Conservation (phyloP, 2,329 filamentous ascomycete genomes). For the Colletotrichum salicis region DNA sequence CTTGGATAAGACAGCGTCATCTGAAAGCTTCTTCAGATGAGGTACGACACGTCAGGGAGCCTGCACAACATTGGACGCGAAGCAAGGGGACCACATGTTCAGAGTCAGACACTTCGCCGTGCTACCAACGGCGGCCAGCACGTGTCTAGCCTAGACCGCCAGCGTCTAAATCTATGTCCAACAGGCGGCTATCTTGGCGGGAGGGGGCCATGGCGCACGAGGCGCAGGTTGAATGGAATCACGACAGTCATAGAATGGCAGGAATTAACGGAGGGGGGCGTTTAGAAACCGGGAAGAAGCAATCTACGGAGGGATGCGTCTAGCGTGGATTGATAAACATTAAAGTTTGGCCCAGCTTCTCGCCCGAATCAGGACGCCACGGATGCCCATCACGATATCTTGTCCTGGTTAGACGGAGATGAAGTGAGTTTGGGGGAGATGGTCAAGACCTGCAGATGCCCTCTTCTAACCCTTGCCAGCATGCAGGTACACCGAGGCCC, state of each 20-base stretch:
- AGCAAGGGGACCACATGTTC: not conserved
- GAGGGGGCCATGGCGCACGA: not conserved
- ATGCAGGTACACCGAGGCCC: constrained; percentile 5
- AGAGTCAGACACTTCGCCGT: not conserved
- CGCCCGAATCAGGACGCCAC: not conserved
- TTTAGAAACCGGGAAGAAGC: constrained; percentile 10
- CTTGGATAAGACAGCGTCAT: not conserved
- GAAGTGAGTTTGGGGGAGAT: constrained; percentile 17
- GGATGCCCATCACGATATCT: not conserved
- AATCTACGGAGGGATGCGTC: not conserved
- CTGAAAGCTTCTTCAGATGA: not conserved
- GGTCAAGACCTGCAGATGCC: constrained; percentile 18
- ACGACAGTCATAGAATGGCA: not conserved
- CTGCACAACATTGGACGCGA: not conserved
- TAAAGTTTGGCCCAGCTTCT: constrained; percentile 3
- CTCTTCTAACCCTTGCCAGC: not conserved
- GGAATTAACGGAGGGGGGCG: not conserved
- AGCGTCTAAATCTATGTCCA: not conserved
- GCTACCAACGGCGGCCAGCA: not conserved
- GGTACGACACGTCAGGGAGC: not conserved
- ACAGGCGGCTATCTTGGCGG: constrained; percentile 21
- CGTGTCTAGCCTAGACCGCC: not conserved
- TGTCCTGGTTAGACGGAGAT: constrained; percentile 20
- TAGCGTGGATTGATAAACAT: not conserved
- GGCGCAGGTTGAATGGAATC: no score